Conservation (phyloP, 805 yeast genomes). For the Wickerhamomyces pijperi region DNA sequence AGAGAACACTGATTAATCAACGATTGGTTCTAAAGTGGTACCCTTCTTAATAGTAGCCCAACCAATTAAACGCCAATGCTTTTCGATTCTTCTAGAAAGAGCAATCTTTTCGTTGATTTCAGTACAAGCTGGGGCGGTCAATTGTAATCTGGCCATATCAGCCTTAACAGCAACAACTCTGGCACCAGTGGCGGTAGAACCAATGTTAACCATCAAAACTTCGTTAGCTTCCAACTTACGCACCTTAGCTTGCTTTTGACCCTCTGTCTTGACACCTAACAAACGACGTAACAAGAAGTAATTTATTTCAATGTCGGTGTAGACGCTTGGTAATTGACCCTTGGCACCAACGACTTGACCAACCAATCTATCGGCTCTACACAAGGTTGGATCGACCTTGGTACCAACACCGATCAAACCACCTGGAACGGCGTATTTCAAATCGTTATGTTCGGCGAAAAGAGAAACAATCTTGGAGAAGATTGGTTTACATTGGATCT, state of each 20-base stretch:
- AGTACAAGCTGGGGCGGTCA: constrained; percentile 98
- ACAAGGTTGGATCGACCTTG: constrained; percentile 94
- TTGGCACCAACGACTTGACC: constrained; percentile 99
- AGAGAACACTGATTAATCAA: constrained; percentile 2
- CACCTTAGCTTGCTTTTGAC: constrained; percentile 93
- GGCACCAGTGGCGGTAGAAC: constrained; percentile 99
- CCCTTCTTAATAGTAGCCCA: constrained; percentile 99
- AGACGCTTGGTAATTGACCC: constrained; percentile 91
- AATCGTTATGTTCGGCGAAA: constrained; percentile 95
- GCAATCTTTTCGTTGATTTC: constrained; percentile 98
- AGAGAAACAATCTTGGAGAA: constrained; percentile 87
- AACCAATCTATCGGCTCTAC: constrained; percentile 98
- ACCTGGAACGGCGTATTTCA: constrained; percentile 99
- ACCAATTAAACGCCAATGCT: constrained; percentile 99
- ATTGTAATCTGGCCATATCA: constrained; percentile 96
- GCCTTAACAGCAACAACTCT: constrained; percentile 96
- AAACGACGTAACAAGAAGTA: constrained; percentile 93
- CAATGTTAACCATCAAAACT: constrained; percentile 97
- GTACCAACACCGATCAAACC: constrained; percentile 99
- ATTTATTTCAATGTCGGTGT: constrained; percentile 95
- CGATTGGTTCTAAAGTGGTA: constrained; percentile 70
- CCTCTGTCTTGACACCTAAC: constrained; percentile 97
- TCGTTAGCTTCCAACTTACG: constrained; percentile 90
- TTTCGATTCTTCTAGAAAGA: constrained; percentile 95
- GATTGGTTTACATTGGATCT: constrained; percentile 91